Evolutionary conservation across 2,329 filamentous ascomycete species (phyloP).

Genomic region (Fusarium subtropicale): DNA sequence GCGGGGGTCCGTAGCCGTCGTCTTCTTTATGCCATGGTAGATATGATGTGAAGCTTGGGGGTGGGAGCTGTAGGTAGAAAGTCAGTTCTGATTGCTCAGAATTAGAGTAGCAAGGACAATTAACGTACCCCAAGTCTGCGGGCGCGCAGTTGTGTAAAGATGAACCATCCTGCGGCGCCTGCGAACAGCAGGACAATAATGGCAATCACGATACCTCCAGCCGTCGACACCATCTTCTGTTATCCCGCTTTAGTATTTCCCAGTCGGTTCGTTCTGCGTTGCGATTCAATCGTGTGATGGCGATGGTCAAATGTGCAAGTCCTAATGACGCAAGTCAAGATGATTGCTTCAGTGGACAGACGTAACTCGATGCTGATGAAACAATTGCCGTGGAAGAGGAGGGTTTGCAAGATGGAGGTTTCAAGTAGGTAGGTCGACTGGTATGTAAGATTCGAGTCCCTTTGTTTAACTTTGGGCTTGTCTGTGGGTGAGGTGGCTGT

Average conservation of each 20-base stretch:
- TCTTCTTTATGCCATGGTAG: slow-evolving; percentile 74
- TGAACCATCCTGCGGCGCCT: slow-evolving; percentile 72
- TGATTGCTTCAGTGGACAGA: not conserved
- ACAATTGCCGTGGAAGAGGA: not conserved
- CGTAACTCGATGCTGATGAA: not conserved
- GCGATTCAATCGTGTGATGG: slow-evolving; percentile 24
- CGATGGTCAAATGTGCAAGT: not conserved
- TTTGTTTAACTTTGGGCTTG: slow-evolving; percentile 18
- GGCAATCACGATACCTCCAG: slow-evolving; percentile 78
- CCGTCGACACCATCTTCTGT: slow-evolving; percentile 65
- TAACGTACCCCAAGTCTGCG: slow-evolving; percentile 74
- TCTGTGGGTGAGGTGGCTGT: slow-evolving; percentile 35
- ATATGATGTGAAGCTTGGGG: slow-evolving; percentile 74
- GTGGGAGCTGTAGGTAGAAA: slow-evolving; percentile 67
- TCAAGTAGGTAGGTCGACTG: not conserved
- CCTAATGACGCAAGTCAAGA: slow-evolving; percentile 9
- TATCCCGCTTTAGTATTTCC: slow-evolving; percentile 10
- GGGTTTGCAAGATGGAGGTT: not conserved
- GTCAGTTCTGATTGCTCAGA: slow-evolving; percentile 19
- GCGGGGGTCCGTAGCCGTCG: slow-evolving; percentile 61
- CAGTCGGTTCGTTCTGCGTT: slow-evolving; percentile 13
- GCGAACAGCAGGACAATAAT: slow-evolving; percentile 71
- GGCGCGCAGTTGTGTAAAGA: slow-evolving; percentile 78
- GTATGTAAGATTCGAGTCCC: not conserved
- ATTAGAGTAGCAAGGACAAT: not conserved